Conservation (phyloP, 2,329 filamentous ascomycete genomes). For the Cercospora zeae-maydis region DNA sequence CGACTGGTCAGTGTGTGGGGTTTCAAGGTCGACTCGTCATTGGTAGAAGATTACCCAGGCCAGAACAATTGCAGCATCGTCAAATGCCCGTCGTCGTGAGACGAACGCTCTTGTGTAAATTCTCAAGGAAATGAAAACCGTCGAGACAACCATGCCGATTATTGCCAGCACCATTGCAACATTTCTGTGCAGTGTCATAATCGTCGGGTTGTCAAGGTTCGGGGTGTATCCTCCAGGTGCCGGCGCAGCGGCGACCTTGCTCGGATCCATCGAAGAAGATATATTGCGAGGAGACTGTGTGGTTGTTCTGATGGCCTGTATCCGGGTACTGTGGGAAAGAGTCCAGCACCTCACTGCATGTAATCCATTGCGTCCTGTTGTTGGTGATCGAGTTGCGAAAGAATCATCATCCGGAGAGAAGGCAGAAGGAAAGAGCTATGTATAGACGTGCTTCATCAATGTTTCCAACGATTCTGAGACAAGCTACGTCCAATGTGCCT, state of each 20-base stretch:
- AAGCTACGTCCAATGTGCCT: background rate
- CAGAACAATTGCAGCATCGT: slow-evolving; percentile 15
- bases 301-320: background rate
- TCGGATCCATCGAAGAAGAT: background rate
- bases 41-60: slow-evolving; percentile 12
- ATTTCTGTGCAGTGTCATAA: slow-evolving; percentile 7
- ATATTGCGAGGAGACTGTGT: background rate
- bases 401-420: background rate
- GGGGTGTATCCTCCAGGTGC: slow-evolving; percentile 12
- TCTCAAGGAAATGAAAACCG: slow-evolving; percentile 11
- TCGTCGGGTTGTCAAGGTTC: slow-evolving; percentile 8
- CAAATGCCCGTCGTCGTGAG: slow-evolving; percentile 15
- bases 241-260: slow-evolving; percentile 9
- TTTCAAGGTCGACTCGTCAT: background rate
- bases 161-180: slow-evolving; percentile 15
- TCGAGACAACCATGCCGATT: slow-evolving; percentile 18
- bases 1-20: background rate
- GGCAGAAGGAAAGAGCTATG: background rate
- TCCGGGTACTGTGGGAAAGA: background rate
- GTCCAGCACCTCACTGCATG: background rate
- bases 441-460: background rate
- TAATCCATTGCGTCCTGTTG: background rate
- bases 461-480: background rate
- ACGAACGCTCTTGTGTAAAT: slow-evolving; percentile 20
- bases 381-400: background rate